Evolutionary conservation across 305 asterid species (phyloP).

Genomic region (Solanum chacoense): DNA sequence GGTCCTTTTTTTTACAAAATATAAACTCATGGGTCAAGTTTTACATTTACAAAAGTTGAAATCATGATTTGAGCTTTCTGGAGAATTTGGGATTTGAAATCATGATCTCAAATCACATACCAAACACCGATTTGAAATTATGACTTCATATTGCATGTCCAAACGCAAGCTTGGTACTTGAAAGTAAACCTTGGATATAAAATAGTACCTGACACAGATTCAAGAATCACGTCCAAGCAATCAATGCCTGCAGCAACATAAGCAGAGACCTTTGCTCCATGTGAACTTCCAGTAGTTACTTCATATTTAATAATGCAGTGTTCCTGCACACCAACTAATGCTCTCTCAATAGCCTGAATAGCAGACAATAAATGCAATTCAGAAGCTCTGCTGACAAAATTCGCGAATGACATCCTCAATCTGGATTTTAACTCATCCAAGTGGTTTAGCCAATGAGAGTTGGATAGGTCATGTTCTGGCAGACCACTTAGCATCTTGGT

Average conservation of each 20-base stretch:
- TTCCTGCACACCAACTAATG: slow-evolving; percentile 71
- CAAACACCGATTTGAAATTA: neutral
- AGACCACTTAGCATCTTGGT: slow-evolving; percentile 29
- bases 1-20: neutral
- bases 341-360: slow-evolving; percentile 80
- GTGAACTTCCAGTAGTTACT: slow-evolving; percentile 41
- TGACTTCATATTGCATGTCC: neutral
- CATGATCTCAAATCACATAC: neutral
- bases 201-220: slow-evolving; percentile 55
- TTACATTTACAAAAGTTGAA: neutral
- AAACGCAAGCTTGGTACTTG: neutral
- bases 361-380: slow-evolving; percentile 55
- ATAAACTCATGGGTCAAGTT: neutral
- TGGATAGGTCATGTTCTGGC: slow-evolving; percentile 10
- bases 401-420: slow-evolving; percentile 56
- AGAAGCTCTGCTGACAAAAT: slow-evolving; percentile 50
- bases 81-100: neutral
- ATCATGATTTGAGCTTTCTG: neutral
- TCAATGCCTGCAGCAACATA: slow-evolving; percentile 81
- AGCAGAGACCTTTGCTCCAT: slow-evolving; percentile 63
- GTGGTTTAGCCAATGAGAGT: slow-evolving; percentile 27
- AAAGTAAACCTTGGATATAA: neutral
- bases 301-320: slow-evolving; percentile 53
- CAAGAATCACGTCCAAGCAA: slow-evolving; percentile 68
- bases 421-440: slow-evolving; percentile 45